phyloP scores from a whole-genome alignment of 2,329 filamentous ascomycete species.

The Diaporthe ampelina region DNA sequence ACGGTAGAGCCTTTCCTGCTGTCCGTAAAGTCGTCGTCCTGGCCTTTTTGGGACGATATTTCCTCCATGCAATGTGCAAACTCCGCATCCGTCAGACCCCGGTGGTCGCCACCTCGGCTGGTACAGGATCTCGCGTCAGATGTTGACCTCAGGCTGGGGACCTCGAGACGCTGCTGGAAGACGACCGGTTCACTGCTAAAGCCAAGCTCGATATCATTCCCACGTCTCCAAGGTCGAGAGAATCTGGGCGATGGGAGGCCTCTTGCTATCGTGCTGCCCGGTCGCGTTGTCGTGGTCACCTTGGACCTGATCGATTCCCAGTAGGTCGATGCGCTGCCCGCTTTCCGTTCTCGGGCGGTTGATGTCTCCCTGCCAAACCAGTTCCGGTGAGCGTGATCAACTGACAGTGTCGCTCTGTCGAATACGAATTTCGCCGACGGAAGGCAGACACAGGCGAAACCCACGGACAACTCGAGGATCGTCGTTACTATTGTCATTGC shows the following conservation, averaged over 20 bases:
- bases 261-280: constrained; percentile 8
- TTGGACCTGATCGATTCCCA: constrained; percentile 24
- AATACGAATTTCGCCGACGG: constrained; percentile 44
- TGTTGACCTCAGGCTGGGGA: constrained; percentile 33
- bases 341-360: not conserved
- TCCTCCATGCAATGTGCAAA: constrained; percentile 10
- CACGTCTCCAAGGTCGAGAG: not conserved
- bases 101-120: constrained; percentile 8
- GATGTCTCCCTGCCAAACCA: constrained; percentile 4
- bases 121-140: constrained; percentile 10
- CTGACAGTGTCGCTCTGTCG: constrained; percentile 8
- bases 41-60: not conserved
- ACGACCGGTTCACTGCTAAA: constrained; percentile 19
- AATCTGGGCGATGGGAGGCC: not conserved
- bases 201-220: constrained; percentile 8
- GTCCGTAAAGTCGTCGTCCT: not conserved
- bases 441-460: constrained; percentile 47
- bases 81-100: constrained; percentile 8
- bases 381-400: not conserved
- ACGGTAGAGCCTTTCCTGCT: constrained; percentile 16
- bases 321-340: not conserved
- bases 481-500: constrained; percentile 13
- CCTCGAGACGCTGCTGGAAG: constrained; percentile 32
- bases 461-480: constrained; percentile 46
- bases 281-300: constrained; percentile 11